Percentiles rank a stretch among this genome's conserved stretches.
These are phyloP conservation scores for Fennellomyces sp. DNA, from an alignment of 371 early-diverging fungal genomes.

Conservation along the genomic window DNA sequence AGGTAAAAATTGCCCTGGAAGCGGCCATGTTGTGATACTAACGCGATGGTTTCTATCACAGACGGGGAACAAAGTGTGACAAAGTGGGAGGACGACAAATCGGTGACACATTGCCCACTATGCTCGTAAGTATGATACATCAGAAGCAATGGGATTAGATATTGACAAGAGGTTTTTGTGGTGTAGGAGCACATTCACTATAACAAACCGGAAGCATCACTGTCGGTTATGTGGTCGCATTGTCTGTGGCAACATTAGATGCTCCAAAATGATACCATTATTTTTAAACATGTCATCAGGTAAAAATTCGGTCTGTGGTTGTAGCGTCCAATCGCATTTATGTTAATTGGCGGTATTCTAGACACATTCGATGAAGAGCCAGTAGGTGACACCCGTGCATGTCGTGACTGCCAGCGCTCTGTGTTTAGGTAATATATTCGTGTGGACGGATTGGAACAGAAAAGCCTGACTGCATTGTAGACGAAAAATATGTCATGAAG, in stretches of 20 bases:
- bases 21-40: not conserved
- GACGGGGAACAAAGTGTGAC: conserved; percentile 67
- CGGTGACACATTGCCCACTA: conserved; percentile 53
- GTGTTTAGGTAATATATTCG: conserved; percentile 48
- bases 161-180: not conserved
- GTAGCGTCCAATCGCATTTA: too few species aligned
- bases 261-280: conserved; percentile 64
- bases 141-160: not conserved
- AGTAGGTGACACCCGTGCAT: conserved; percentile 66
- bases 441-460: too few species aligned
- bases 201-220: conserved; percentile 75
- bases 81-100: conserved; percentile 67
- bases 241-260: conserved; percentile 63
- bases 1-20: conserved; percentile 23
- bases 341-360: too few species aligned
- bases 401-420: conserved; percentile 57
- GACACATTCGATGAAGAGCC: conserved; percentile 53
- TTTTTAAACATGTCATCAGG: conserved; percentile 59
- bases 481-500: conserved; percentile 49
- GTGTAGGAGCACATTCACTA: conserved; percentile 40
- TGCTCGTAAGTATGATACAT: conserved; percentile 50
- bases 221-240: conserved; percentile 81
- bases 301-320: too few species aligned
- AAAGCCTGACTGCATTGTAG: too few species aligned
- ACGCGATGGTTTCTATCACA: conserved; percentile 15